Evolutionary conservation across 768 basidiomycete genomes (phyloP).

Genomic region (Tricholoma flavovirens): DNA sequence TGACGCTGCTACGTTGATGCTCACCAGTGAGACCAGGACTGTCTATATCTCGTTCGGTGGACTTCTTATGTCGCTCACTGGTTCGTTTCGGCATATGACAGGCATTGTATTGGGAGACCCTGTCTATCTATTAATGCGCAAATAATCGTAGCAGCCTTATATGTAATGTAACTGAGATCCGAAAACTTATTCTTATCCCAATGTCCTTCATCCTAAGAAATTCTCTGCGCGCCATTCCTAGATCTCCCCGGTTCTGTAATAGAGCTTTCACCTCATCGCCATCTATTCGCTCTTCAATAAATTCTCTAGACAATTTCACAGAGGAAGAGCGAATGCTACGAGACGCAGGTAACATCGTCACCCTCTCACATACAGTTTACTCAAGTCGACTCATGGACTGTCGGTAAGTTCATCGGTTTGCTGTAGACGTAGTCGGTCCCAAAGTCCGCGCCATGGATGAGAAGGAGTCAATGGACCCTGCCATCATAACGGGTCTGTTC

Average conservation of each 20-base stretch:
- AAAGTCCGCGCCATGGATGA: constrained; percentile 98
- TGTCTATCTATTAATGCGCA: constrained; percentile 82
- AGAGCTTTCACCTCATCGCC: constrained; percentile 36
- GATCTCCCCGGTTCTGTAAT: constrained; percentile 2
- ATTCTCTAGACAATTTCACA: constrained; percentile 77
- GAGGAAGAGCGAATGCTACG: constrained; percentile 94
- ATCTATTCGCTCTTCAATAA: constrained; percentile 28
- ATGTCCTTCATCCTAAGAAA: constrained; percentile 13
- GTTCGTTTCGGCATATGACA: constrained; percentile 88
- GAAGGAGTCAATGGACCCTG: constrained; percentile 89
- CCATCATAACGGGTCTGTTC: constrained; percentile 81
- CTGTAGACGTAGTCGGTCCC: constrained; percentile 82
- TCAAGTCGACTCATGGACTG: not conserved
- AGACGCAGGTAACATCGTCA: constrained; percentile 66
- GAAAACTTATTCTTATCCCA: not conserved
- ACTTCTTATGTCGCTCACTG: constrained; percentile 88
- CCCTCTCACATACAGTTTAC: not conserved
- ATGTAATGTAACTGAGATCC: no score
- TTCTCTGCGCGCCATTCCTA: constrained; percentile 9
- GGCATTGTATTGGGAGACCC: constrained; percentile 91
- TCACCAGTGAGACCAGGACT: constrained; percentile 47
- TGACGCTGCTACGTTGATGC: not conserved
- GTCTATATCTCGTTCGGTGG: constrained; percentile 97
- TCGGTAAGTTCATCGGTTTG: constrained; percentile 76
- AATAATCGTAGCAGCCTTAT: constrained; percentile 38